Percentiles rank a stretch among this genome's conserved stretches.
phyloP scores from a whole-genome alignment of 495 filamentous ascomycete species.

The Penicillium arizonense region DNA sequence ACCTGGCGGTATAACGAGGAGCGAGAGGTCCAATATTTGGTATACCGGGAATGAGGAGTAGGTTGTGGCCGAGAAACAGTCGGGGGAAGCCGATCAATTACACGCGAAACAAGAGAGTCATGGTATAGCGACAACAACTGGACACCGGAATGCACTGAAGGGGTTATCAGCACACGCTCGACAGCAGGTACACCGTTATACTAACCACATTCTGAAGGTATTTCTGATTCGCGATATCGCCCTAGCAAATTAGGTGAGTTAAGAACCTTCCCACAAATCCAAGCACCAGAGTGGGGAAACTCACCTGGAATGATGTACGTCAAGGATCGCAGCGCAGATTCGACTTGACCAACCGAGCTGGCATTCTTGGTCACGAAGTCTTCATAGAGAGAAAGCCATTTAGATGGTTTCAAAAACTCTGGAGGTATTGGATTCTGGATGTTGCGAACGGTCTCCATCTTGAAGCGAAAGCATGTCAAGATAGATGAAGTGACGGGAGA shows the following conservation, averaged over 20 bases:
- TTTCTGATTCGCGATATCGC: slow-evolving; percentile 88
- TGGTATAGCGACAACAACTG: slow-evolving; percentile 93
- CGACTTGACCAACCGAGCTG: slow-evolving; percentile 86
- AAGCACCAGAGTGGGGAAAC: slow-evolving; percentile 1
- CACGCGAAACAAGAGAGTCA: slow-evolving; percentile 78
- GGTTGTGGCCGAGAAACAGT: slow-evolving; percentile 49
- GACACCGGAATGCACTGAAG: slow-evolving; percentile 73
- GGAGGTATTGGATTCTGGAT: slow-evolving; percentile 29
- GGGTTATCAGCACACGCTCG: slow-evolving; percentile 1
- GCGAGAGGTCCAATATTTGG: slow-evolving; percentile 78
- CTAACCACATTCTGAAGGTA: slow-evolving; percentile 83
- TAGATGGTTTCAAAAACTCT: slow-evolving; percentile 57
- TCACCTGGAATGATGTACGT: slow-evolving; percentile 93
- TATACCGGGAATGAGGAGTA: slow-evolving; percentile 83
- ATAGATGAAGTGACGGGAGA: slow-evolving; percentile 3
- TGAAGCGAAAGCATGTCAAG: slow-evolving; percentile 6
- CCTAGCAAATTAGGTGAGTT: slow-evolving; percentile 44
- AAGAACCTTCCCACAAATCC: neutral
- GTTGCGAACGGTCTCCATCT: slow-evolving; percentile 36
- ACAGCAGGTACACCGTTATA: slow-evolving; percentile 6
- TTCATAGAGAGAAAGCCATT: slow-evolving; percentile 77
- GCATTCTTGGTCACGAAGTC: slow-evolving; percentile 94
- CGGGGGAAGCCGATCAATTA: slow-evolving; percentile 48
- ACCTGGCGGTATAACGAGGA: slow-evolving; percentile 73
- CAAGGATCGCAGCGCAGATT: slow-evolving; percentile 84